Base-by-base conservation (phyloP, 2,329 filamentous ascomycete genomes). In the Conoideocrella luteorostrata region DNA sequence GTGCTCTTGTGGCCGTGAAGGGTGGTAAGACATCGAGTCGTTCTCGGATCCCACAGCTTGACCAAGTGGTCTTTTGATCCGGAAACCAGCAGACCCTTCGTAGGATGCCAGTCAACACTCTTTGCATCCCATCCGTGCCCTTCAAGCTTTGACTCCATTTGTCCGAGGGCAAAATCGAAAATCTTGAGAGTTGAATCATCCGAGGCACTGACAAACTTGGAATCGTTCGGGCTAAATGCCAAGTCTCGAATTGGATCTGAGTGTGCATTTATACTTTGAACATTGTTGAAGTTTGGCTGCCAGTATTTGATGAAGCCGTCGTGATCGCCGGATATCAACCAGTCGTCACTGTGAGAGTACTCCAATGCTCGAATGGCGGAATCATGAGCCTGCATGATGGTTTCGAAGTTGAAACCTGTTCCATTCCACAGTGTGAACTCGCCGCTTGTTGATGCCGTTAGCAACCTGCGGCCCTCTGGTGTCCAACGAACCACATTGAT, bases 121-220 rank as follows among this genome's bases (percentile, higher is more conserved):
- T 97, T 97, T 17, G 88, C 90, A 60, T 98, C 93, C 93, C 93
- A 98, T 51, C 89, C 88, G 63, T 98, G 93, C n/a, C 93, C 93
- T 30, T 84, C 86, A 30, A 98, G 69, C 10, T 85, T 84, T 1
- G 84, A 84, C 58, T 97, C 90, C 61, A 89, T 86, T 20, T 81
- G 76, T 15, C 89, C 88, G 22, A 83, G 81, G 9, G 89, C 88
- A 65, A 98, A 98, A 64, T 98, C 93, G 62, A 93, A 97, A 47
- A 98, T 93, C 66, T 95, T 95, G 38, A 97, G 74, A 0, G 85
- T 86, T 2, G 87, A 89, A 61, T 98, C 93, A 62, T 98, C 93
- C 15, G 88, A 93, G 20, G 91, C 91, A 1, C 91, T 97, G 51
- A 96, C 87, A 55, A 98, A 98, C 61, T 97, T 97, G 48, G 86